A percentile compares a stretch with the other conserved stretches of the same genome.
Conservation (phyloP, 129 eudicot genomes). For the Centaurea solstitialis region DNA sequence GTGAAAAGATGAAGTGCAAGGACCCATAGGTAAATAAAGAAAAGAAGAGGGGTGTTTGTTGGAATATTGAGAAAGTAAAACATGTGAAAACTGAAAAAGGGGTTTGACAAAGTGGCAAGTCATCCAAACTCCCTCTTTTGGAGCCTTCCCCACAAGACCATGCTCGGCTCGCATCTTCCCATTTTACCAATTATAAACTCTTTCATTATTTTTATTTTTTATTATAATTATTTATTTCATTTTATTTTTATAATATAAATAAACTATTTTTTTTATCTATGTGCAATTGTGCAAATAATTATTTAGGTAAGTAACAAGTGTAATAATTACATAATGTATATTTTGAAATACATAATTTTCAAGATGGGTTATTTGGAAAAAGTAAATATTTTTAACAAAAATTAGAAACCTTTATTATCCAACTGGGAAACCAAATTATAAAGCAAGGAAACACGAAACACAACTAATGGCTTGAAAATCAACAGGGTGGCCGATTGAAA, state of each 20-base stretch:
- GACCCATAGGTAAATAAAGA: not conserved
- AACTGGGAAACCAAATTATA: no score
- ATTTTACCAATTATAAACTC: not conserved
- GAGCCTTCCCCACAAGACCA: slow-evolving; percentile 13
- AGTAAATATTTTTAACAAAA: no score
- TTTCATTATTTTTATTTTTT: not conserved
- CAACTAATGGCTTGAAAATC: no score
- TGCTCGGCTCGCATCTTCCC: not conserved
- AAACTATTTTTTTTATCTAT: no score
- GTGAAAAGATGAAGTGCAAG: not conserved
- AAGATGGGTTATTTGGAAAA: no score
- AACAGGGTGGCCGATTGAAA: no score
- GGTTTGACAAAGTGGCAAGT: slow-evolving; percentile 27
- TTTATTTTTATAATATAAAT: no score
- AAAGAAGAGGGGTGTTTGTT: not conserved
- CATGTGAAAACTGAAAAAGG: slow-evolving; percentile 34
- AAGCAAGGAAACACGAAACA: no score
- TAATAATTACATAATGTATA: no score
- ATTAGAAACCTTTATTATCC: no score
- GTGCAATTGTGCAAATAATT: no score
- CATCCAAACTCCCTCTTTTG: slow-evolving; percentile 26
- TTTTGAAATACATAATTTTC: not conserved
- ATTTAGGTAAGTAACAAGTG: no score
- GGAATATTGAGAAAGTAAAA: not conserved
- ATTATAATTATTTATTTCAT: not conserved